Conservation (phyloP, 1,139 yeast genomes). For the Trichomonascaceae sp. region DNA sequence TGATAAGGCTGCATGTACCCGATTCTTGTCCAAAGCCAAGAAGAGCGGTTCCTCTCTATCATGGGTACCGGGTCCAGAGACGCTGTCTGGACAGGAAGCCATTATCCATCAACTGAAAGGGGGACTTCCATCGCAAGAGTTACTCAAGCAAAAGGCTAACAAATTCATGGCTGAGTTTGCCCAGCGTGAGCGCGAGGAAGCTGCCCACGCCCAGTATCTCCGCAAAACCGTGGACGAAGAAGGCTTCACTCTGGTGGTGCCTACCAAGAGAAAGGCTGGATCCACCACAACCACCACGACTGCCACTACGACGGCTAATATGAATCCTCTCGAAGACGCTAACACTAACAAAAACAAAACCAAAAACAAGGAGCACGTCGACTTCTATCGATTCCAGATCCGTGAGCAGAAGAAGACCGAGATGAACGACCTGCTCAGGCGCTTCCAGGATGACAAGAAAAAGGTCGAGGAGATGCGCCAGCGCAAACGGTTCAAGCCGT, state of each 20-base stretch:
- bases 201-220: conserved; percentile 37
- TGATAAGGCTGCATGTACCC: conserved; percentile 57
- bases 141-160: conserved; percentile 40
- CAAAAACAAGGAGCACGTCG: conserved; percentile 73
- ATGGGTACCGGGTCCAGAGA: too few species aligned
- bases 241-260: conserved; percentile 85
- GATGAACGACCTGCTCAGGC: conserved; percentile 70
- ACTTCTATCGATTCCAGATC: conserved; percentile 91
- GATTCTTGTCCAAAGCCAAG: conserved; percentile 51
- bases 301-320: conserved; percentile 22
- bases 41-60: conserved; percentile 4
- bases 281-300: conserved; percentile 23
- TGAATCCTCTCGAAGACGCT: too few species aligned
- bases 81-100: conserved; percentile 23
- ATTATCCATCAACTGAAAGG: conserved; percentile 17
- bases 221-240: conserved; percentile 60
- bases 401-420: conserved; percentile 88
- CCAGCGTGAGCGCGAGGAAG: conserved; percentile 53
- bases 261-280: conserved; percentile 64
- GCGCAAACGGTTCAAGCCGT: conserved; percentile 75
- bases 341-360: conserved; percentile 35
- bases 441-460: conserved; percentile 85
- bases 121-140: conserved; percentile 33
- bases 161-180: conserved; percentile 55
- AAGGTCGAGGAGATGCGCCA: conserved; percentile 67